Conservation (phyloP, 108 stramenopile genomes). For the Pseudonitzschia multiseries region DNA sequence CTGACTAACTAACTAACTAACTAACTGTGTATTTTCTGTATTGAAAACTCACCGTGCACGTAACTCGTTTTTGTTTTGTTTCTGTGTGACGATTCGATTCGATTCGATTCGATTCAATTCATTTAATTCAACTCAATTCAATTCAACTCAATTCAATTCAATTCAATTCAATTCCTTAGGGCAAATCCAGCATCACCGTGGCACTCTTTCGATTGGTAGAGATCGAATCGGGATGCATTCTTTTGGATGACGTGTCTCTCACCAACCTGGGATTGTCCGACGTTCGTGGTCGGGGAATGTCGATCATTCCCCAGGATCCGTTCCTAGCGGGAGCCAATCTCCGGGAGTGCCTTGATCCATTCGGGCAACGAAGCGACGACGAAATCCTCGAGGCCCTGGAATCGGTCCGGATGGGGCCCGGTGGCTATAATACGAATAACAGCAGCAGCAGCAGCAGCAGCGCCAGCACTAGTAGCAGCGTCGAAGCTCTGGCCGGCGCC, state of each 20-base stretch:
- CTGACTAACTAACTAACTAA: too few relatives aligned
- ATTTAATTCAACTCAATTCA: too few relatives aligned
- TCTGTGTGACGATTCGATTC: neutral
- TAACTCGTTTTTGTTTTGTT: neutral
- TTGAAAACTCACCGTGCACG: too few relatives aligned
- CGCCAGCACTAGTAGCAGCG: too few relatives aligned
- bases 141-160: too few relatives aligned
- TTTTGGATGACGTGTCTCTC: constrained; percentile 82
- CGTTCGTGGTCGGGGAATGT: constrained; percentile 75
- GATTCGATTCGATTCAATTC: too few relatives aligned
- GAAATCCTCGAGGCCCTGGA: constrained; percentile 77
- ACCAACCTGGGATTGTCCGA: constrained; percentile 67
- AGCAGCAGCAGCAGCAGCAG: neutral
- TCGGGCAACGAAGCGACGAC: constrained; percentile 60
- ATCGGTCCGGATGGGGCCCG: constrained; percentile 45
- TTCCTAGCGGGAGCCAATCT: constrained; percentile 91
- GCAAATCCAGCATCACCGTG: constrained; percentile 62
- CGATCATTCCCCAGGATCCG: constrained; percentile 96
- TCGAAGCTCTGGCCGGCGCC: neutral
- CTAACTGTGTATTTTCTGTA: too few relatives aligned
- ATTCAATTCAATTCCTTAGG: neutral
- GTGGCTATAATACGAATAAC: too few relatives aligned
- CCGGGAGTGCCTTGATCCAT: constrained; percentile 92
- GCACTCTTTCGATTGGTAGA: constrained; percentile 84
- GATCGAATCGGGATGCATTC: constrained; percentile 74